Evolutionary conservation across 164 flowering plant genomes (phyloP), one percentile per base, ranked within the genome.

Genomic region (Chloranthus sessilifolius): DNA sequence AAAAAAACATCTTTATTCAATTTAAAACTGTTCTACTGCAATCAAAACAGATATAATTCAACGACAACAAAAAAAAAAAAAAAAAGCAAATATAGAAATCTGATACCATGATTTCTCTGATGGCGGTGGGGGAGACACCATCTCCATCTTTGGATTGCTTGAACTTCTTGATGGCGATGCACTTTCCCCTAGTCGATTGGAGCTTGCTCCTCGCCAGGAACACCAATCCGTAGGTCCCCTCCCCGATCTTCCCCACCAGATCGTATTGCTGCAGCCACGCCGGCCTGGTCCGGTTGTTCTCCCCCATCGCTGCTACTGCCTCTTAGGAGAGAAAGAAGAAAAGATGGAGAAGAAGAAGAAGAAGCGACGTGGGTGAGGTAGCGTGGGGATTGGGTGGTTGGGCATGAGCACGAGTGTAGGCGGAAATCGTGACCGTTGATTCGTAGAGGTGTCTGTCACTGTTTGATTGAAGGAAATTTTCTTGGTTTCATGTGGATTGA

Each of bases 91-190:
- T 6, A 31, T 12, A 24, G 9, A 8, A 49, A 21, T 22, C 25
- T 38, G 16, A n/a, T 45, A 88, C 94, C 94, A 89, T 89, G 60
- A 89, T 94, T 70, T 94, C 99, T 4, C 99, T 88, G 48, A 94
- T 89, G 28, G 99, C 99, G 7, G 99, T 94, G 34, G 99, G 99
- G 20, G 99, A 94, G 58, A 94, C 91, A 39, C 99, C 99, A 55
- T 94, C 97, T 4, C 97, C 99, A 65, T 94, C 97, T 58, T 94
- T 94, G 52, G 97, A 85, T 62, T 85, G 96, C 74, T 94, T 94
- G 75, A 94, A 94, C 50, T 94, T 89, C 74, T 94, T 94, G 57
- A 94, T 94, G 35, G 99, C 99, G 42, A 94, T 89, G 49, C 81
- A 80, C 59, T 87, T 89, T 45, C 91, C 86, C 17, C 89, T 77